Conservation (phyloP, 2,329 filamentous ascomycete species). For the Canariomyces notabilis region DNA sequence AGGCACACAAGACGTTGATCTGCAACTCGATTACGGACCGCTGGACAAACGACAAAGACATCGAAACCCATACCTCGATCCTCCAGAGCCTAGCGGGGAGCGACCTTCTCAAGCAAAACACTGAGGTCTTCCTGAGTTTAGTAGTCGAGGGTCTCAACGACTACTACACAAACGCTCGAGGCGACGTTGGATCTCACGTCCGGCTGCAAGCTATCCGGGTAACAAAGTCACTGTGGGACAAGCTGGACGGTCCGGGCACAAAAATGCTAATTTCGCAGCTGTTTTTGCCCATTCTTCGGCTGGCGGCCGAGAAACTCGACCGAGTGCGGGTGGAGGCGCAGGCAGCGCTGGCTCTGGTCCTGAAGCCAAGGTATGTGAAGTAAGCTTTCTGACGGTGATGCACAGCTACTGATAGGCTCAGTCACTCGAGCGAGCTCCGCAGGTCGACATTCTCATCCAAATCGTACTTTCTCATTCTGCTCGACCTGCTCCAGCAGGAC, state of each 20-base stretch:
- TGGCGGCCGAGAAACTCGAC: conserved; percentile 86
- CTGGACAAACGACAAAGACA: conserved; percentile 47
- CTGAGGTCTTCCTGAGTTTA: conserved; percentile 39
- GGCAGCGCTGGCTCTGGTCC: conserved; percentile 42
- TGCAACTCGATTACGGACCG: conserved; percentile 43
- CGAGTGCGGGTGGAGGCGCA: conserved; percentile 70
- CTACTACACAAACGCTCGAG: conserved; percentile 83
- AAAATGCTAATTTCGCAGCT: conserved; percentile 33
- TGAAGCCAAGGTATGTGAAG: conserved; percentile 42
- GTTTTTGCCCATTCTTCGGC: conserved; percentile 53
- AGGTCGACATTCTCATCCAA: conserved; percentile 52
- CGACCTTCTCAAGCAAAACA: conserved; percentile 38
- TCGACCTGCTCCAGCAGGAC: conserved; percentile 40
- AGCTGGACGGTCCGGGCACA: conserved; percentile 22
- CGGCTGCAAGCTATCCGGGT: conserved; percentile 76
- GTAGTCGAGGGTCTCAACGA: conserved; percentile 67
- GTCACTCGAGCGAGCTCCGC: conserved; percentile 29
- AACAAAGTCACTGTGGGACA: conserved; percentile 57
- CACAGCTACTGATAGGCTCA: conserved; percentile 30
- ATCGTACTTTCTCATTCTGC: conserved; percentile 52
- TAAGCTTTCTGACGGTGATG: neutral
- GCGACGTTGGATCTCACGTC: conserved; percentile 85
- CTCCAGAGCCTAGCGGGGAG: conserved; percentile 49
- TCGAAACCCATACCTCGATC: conserved; percentile 52
- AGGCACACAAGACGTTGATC: conserved; percentile 32